Evolutionary conservation across 768 basidiomycete species (phyloP).

Genomic region (Tricholoma hemisulphureum): DNA sequence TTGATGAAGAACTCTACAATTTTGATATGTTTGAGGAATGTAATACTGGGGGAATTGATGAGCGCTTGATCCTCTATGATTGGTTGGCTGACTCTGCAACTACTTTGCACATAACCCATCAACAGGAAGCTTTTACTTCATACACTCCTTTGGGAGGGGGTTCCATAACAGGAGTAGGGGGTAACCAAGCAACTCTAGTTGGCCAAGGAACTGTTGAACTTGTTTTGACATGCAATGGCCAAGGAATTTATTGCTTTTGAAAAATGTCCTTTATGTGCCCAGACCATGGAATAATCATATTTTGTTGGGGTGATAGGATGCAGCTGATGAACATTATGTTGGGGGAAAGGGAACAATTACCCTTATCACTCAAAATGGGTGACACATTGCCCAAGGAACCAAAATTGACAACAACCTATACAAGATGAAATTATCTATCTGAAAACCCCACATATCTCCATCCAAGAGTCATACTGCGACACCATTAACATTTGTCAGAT

Average conservation of each 20-base stretch:
- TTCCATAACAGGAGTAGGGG: not conserved
- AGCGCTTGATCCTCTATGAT: conserved; percentile 2
- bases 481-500: not conserved
- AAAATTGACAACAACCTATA: not conserved
- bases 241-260: not conserved
- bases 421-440: not conserved
- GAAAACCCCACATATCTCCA: not conserved
- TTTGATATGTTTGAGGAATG: not conserved
- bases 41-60: not conserved
- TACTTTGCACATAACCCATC: not conserved
- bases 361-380: not conserved
- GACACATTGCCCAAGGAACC: not conserved
- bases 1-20: not conserved
- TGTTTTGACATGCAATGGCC: not conserved
- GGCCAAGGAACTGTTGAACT: not conserved
- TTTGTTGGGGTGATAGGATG: conserved; percentile 9
- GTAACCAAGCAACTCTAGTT: not conserved
- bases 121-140: not conserved
- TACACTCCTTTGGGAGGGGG: not conserved
- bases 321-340: not conserved
- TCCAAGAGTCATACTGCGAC: too few species aligned
- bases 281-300: conserved; percentile 2
- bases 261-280: not conserved
- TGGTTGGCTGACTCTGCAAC: conserved; percentile 8
- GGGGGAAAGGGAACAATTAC: not conserved